phyloP scores from a whole-genome alignment of 176 grass and related monocot species.

The Triticum dicoccoides region DNA sequence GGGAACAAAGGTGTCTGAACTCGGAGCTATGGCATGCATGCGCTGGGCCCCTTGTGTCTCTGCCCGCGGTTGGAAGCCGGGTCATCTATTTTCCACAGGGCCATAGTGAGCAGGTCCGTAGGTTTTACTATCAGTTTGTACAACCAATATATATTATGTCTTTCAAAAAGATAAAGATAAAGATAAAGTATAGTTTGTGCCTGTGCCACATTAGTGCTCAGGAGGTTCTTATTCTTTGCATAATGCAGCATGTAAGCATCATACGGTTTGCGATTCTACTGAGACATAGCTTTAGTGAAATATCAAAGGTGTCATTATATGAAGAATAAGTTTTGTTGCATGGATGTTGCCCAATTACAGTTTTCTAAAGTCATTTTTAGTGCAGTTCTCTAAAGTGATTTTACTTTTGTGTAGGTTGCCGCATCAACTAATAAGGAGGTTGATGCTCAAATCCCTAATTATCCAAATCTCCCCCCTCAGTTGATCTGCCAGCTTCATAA shows the following conservation, averaged over 20 bases:
- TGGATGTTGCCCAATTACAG: neutral
- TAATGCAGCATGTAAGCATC: neutral
- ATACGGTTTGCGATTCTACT: neutral
- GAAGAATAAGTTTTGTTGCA: neutral
- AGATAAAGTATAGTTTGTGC: neutral
- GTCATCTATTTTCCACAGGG: slow-evolving; percentile 98
- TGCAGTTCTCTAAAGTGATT: slow-evolving; percentile 8
- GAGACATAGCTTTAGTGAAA: neutral
- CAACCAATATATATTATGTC: neutral
- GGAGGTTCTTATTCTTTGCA: neutral
- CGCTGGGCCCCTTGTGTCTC: slow-evolving; percentile 91
- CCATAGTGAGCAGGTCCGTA: slow-evolving; percentile 92
- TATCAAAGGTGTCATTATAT: neutral
- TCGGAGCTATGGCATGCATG: slow-evolving; percentile 99
- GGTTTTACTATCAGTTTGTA: slow-evolving; percentile 17
- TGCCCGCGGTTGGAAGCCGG: slow-evolving; percentile 78
- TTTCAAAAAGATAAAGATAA: slow-evolving; percentile 10
- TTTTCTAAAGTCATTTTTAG: slow-evolving; percentile 1
- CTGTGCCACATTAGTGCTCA: slow-evolving; percentile 7
- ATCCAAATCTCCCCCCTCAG: slow-evolving; percentile 88
- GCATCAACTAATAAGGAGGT: slow-evolving; percentile 95
- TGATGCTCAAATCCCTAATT: slow-evolving; percentile 90
- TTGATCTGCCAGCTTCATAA: slow-evolving; percentile 99
- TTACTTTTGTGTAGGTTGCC: slow-evolving; percentile 58
- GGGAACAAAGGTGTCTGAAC: slow-evolving; percentile 94